Evolutionary conservation across 257 asterid species (phyloP), one percentile per base, ranked within the genome.

Genomic region (Henckelia pumila): DNA sequence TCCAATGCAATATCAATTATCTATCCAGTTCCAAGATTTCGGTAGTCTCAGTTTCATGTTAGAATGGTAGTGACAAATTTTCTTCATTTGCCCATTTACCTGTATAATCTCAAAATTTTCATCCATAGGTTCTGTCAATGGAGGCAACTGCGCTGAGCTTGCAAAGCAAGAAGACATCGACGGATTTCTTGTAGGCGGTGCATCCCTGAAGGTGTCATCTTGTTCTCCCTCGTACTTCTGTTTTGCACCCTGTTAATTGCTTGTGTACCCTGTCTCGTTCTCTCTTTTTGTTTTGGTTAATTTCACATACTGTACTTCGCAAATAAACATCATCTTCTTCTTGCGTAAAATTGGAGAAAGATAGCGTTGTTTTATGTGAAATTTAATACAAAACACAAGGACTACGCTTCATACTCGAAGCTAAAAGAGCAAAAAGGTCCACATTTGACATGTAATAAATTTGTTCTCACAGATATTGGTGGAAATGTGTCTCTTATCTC

Each of bases 131-230:
- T 94, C 97, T 19, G 99, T 91, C 17, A 94, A 94, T 62, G 97
- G 96, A 47, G 88, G 84, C 73, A 91, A 94, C 81, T 87, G 82
- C 50, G 83, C 93, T 17, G 99, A 94, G 35, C 99, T 94, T 74
- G 97, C 97, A n/a, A 88, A 86, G 67, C 67, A 89, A 81, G 99
- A 87, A 74, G 99, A 94, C 68, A 85, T 85, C 52, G 91, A 85
- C 68, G 91, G 91, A 49, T 85, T 85, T 77, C 88, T 94, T 53
- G 97, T 94, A 16, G 99, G 99, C 3, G 99, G 99, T 56, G 97
- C 99, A 71, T 91, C 99, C 67, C 86, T 94, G 10, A 94, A 94
- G 96, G 99, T 91, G 81, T 26, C 52, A 24, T 63, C 19, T 16
- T 44, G 20, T 44, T 44, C 16, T 44, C 53, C 20, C 20, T 44